These are phyloP conservation scores for Diaporthe batatas DNA, from an alignment of 2,329 filamentous ascomycete genomes.

Conservation along the genomic window DNA sequence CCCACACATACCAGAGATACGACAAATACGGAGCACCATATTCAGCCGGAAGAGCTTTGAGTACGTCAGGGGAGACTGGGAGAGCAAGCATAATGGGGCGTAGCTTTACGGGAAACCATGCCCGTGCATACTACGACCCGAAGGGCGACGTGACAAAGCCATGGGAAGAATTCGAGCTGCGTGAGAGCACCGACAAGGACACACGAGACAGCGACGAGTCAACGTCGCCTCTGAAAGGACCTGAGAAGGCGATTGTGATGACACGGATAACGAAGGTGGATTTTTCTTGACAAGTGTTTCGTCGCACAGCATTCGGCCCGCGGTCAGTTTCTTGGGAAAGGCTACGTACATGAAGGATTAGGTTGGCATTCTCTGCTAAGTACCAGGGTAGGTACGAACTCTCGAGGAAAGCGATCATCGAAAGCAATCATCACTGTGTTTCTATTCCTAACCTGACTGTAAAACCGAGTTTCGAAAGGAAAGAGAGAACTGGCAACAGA, in stretches of 20 bases:
- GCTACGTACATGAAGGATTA: too few species aligned
- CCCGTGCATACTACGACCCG: background rate
- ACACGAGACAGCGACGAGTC: background rate
- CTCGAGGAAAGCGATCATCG: too few species aligned
- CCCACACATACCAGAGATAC: constrained; percentile 20
- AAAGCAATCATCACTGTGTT: too few species aligned
- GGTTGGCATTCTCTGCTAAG: too few species aligned
- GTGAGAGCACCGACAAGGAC: background rate
- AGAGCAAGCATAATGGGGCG: background rate
- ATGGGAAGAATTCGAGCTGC: constrained; percentile 10
- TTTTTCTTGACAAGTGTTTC: background rate
- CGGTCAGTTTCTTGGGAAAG: too few species aligned
- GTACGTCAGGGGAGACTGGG: background rate
- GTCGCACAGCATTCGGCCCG: background rate
- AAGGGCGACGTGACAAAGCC: background rate
- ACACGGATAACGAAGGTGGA: constrained; percentile 11
- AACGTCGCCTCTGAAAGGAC: background rate
- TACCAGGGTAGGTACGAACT: too few species aligned
- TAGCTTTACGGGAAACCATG: background rate
- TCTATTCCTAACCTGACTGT: too few species aligned
- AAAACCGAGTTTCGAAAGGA: too few species aligned
- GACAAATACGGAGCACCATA: constrained; percentile 3
- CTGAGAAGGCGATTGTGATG: constrained; percentile 5
- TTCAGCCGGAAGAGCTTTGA: background rate
- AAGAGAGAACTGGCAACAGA: too few species aligned